phyloP scores from a whole-genome alignment of 352 stramenopile species.

The Globisporangium canariense region DNA sequence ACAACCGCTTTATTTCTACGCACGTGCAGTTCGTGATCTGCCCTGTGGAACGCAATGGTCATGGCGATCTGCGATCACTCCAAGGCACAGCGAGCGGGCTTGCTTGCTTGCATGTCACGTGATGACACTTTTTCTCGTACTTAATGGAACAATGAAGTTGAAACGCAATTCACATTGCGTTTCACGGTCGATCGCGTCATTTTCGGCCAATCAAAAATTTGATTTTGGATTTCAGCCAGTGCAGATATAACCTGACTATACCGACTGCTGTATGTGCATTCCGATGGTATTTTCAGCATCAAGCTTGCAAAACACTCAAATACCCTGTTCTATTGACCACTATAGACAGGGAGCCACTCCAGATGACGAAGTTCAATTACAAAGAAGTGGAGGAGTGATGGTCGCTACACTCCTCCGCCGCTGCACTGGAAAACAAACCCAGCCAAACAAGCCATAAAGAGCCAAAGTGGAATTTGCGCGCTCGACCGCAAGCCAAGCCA shows the following conservation, averaged over 20 bases:
- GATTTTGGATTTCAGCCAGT: constrained; percentile 6
- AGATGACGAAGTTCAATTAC: constrained; percentile 1
- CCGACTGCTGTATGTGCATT: background rate
- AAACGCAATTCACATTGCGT: constrained; percentile 16
- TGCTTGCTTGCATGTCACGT: constrained; percentile 10
- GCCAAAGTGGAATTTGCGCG: constrained; percentile 16
- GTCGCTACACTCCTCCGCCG: background rate
- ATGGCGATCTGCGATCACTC: background rate
- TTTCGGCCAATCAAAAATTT: constrained; percentile 8
- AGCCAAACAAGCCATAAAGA: background rate
- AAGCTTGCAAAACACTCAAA: too few relatives aligned
- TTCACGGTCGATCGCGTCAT: background rate
- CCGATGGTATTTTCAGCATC: background rate
- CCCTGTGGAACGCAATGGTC: background rate
- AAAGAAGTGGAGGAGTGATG: background rate
- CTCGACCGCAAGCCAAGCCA: constrained; percentile 8
- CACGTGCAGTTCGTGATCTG: background rate
- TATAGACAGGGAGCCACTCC: background rate
- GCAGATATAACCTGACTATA: background rate
- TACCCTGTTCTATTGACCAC: background rate
- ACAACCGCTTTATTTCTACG: background rate
- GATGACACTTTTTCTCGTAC: constrained; percentile 7
- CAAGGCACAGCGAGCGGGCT: background rate
- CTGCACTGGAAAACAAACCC: constrained; percentile 1
- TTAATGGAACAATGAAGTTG: constrained; percentile 3